Base-by-base conservation (phyloP, 2,329 filamentous ascomycete species). In the Aspergillus sp. region DNA sequence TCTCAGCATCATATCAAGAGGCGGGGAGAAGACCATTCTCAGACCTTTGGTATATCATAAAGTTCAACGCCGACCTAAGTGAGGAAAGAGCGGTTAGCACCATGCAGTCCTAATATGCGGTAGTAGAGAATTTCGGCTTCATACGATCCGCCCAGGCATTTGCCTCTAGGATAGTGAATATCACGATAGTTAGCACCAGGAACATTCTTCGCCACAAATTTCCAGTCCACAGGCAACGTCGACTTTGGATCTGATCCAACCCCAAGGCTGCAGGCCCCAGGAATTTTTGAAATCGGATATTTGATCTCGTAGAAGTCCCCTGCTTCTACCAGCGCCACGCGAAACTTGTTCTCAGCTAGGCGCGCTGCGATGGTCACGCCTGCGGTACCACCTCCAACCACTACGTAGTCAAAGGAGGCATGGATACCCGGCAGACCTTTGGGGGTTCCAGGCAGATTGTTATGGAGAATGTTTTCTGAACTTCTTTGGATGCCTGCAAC, bases 211-310 rank as follows among this genome's bases (percentile, higher is more conserved):
- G 55, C 71, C 69, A 37, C 68, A 69, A 33, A 75, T 70, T 34
- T 76, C 72, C 52, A 70, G 61, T 43, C 79, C 72, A 40, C 74
- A 61, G 65, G 79, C 72, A 59, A 80, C 12, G 45, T 46, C 1
- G 45, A 48, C 2, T 45, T 42, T 5, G 50, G 39, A 40, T 50
- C 45, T 5, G 56, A 49, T 9, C 60, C 59, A 12, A 53, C 48
- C 1, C 56, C 56, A 13, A 61, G 32, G 29, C 42, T 49, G 6
- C 44, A 54, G 11, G 54, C 48, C 1, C 48, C 56, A 2, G 53
- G 57, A n/a, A 82, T 74, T 31, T 75, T 77, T 7, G 65, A 62
- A 1, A 74, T 68, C 1, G 77, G 79, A 4, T 76, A 81, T 5
- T 66, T 74, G 52, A 80, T 76, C 37, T 75, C 71, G 13, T 74